Evolutionary conservation across 202 grass and related monocot genomes (phyloP), one percentile per base, ranked within the genome.

Genomic region (Hordeum pubiflorum): DNA sequence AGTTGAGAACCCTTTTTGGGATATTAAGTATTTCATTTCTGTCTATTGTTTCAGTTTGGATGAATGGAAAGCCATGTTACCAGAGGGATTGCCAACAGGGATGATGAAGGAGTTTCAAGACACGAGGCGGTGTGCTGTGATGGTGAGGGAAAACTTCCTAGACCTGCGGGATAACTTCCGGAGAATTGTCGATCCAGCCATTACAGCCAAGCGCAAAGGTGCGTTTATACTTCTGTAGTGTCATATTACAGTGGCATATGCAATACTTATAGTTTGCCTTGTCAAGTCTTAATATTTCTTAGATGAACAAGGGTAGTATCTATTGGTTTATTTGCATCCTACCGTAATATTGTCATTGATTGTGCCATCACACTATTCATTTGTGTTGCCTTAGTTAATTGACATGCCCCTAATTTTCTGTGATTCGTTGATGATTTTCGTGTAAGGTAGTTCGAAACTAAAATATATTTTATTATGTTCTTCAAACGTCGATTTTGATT

Each of bases 81-180:
- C 95, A 17, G 95, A 98, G 66, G 95, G 95, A 44, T 84, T 98
- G 79, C 95, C 95, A 56, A 58, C 63, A 17, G 95, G 90, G 23
- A 88, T 98, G 92, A 85, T 81, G 52, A 98, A 94, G 72, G 95
- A 98, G 72, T 98, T 98, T 83, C 88, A 93, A 60, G 95, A 91
- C 73, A 94, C 92, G 7, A 91, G 95, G 64, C 81, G 95, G 27
- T 98, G 95, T 4, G 92, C 95, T 34, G 92, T 98, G 56, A 94
- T 98, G 95, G 92, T 98, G 73, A 94, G 95, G 54, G 82, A 94
- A 75, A 89, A 77, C 82, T 98, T 98, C 60, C 69, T 98, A 55
- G 95, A 98, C 17, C 86, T 98, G 41, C 80, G 92, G 40, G 95
- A 98, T 87, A 98, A 98, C 62, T 98, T 89, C 80, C 89, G 88